Conservation (phyloP, 2,329 filamentous ascomycete species). For the Dactylellina parvicollis region DNA sequence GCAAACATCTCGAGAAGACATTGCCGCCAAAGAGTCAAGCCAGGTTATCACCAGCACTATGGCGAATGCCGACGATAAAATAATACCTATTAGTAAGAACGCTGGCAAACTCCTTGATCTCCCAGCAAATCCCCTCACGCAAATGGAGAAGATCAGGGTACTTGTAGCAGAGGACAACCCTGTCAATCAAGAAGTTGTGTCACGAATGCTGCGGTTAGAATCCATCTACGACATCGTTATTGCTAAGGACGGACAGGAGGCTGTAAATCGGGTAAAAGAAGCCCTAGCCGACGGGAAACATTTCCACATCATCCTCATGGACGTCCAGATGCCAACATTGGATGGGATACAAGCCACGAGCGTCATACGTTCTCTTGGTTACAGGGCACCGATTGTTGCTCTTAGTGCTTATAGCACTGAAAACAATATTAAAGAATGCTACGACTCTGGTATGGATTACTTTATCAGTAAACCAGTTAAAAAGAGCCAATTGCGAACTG, state of each 20-base stretch:
- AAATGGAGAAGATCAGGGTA: constrained; percentile 73
- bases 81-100: constrained; percentile 26
- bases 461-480: constrained; percentile 74
- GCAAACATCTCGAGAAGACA: constrained; percentile 25
- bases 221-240: constrained; percentile 78
- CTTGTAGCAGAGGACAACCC: constrained; percentile 85
- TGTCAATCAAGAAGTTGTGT: constrained; percentile 71
- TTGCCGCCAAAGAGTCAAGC: neutral
- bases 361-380: constrained; percentile 85
- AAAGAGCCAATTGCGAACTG: constrained; percentile 56
- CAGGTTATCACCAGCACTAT: neutral
- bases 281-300: constrained; percentile 77
- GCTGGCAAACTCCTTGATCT: constrained; percentile 45
- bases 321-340: constrained; percentile 92
- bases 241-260: constrained; percentile 85
- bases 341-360: constrained; percentile 88
- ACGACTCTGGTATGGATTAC: constrained; percentile 91
- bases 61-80: constrained; percentile 9
- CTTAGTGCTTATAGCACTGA: constrained; percentile 91
- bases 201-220: constrained; percentile 70
- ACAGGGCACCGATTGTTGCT: constrained; percentile 86
- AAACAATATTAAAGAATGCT: constrained; percentile 84
- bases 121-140: constrained; percentile 36
- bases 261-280: constrained; percentile 83
- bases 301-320: constrained; percentile 95